Evolutionary conservation across 2,329 filamentous ascomycete genomes (phyloP).

Genomic region (Pseudogymnoascus pannorum): DNA sequence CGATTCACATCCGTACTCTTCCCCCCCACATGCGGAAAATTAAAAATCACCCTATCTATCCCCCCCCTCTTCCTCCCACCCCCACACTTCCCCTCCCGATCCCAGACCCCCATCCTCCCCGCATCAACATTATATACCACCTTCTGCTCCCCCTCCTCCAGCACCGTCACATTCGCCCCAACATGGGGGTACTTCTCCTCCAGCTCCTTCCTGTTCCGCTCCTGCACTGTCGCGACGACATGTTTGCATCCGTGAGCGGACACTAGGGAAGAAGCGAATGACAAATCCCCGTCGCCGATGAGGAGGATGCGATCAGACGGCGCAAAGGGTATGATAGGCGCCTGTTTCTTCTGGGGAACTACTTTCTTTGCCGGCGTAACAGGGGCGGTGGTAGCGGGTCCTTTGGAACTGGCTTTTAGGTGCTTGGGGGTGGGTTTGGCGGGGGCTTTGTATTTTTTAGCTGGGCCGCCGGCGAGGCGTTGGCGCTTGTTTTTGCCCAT

Average conservation of each 20-base stretch:
- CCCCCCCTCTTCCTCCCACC: slow-evolving; percentile 35
- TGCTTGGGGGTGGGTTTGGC: slow-evolving; percentile 14
- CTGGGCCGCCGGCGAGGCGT: slow-evolving; percentile 14
- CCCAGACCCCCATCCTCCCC: slow-evolving; percentile 48
- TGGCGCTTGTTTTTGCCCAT: slow-evolving; percentile 26
- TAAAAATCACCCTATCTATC: slow-evolving; percentile 82
- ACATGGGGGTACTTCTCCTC: slow-evolving; percentile 68
- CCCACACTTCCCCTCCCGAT: slow-evolving; percentile 17
- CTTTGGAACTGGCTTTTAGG: background rate
- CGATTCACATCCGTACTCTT: slow-evolving; percentile 88
- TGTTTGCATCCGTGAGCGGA: slow-evolving; percentile 57
- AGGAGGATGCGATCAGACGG: slow-evolving; percentile 63
- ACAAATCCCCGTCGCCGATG: slow-evolving; percentile 74
- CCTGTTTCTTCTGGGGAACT: slow-evolving; percentile 11
- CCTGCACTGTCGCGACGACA: slow-evolving; percentile 63
- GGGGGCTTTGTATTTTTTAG: slow-evolving; percentile 14
- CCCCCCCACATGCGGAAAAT: slow-evolving; percentile 94
- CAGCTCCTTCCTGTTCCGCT: slow-evolving; percentile 50
- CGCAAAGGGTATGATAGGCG: slow-evolving; percentile 59
- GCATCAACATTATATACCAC: slow-evolving; percentile 56
- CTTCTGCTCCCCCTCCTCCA: slow-evolving; percentile 39
- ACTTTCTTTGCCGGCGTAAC: slow-evolving; percentile 11
- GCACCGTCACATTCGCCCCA: slow-evolving; percentile 46
- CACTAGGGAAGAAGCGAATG: slow-evolving; percentile 63
- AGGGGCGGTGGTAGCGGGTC: background rate